Percentiles rank a stretch among this genome's conserved stretches.
Evolutionary conservation across 1,284 basidiomycete genomes (phyloP).

Genomic region (Naganishia albida): DNA sequence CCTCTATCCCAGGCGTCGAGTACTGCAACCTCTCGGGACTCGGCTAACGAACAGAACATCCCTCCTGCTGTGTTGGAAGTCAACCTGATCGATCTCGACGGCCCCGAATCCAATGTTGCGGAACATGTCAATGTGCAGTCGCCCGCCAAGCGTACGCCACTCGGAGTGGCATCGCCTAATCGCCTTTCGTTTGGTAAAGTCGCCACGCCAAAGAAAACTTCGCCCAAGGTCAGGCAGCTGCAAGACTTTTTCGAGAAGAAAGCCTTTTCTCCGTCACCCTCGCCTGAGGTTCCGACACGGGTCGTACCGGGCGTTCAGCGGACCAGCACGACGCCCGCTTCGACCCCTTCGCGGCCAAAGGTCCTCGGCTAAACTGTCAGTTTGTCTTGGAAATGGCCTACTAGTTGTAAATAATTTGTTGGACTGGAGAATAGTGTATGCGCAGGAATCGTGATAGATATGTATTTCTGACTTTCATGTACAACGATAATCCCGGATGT

Average conservation of each 20-base stretch:
- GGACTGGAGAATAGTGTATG: no score
- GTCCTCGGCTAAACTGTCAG: neutral
- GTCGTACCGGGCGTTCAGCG: neutral
- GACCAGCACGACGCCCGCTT: conserved; percentile 13
- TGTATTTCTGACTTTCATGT: no score
- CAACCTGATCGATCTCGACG: conserved; percentile 21
- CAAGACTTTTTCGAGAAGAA: conserved; percentile 29
- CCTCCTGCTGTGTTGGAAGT: neutral
- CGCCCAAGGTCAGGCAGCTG: conserved; percentile 26
- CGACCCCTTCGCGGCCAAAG: conserved; percentile 15
- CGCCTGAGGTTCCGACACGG: neutral
- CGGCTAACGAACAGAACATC: conserved; percentile 17
- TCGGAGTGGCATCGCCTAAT: conserved; percentile 19
- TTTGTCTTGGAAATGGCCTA: no score
- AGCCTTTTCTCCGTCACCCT: conserved; percentile 23
- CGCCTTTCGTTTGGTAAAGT: conserved; percentile 11
- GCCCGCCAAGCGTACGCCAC: conserved; percentile 11
- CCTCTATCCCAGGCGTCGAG: neutral
- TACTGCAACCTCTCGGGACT: neutral
- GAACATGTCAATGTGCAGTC: neutral
- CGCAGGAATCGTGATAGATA: no score
- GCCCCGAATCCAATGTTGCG: neutral
- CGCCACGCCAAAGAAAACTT: neutral
- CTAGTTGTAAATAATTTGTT: no score
- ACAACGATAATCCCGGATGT: no score